A percentile compares a stretch with the other conserved stretches of the same genome.
phyloP scores from a whole-genome alignment of 495 filamentous ascomycete species.

The Paragyromitra xinjiangensis region DNA sequence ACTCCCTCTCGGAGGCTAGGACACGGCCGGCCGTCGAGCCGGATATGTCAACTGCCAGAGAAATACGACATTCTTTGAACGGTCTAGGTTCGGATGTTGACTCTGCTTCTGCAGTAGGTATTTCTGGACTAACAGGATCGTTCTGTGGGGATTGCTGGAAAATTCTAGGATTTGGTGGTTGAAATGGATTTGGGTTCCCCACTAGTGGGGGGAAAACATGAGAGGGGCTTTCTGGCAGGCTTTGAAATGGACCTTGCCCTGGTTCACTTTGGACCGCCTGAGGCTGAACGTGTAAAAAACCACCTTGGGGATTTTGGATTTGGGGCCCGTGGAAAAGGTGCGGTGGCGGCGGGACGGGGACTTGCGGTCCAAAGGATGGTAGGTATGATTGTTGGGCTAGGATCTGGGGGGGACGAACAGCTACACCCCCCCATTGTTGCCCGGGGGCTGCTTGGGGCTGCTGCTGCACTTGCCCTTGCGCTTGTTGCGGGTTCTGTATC shows the following conservation, averaged over 20 bases:
- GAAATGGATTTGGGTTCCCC: not conserved
- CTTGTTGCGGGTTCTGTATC: no score
- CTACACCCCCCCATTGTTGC: not conserved
- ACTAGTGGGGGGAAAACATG: not conserved
- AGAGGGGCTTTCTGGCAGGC: not conserved
- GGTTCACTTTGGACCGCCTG: not conserved
- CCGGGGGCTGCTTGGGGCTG: not conserved
- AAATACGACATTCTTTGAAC: conserved; percentile 54
- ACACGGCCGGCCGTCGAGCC: conserved; percentile 50
- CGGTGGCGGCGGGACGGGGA: not conserved
- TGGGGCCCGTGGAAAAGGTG: not conserved
- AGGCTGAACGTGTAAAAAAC: not conserved
- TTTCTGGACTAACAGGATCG: not conserved
- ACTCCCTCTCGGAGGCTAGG: conserved; percentile 40
- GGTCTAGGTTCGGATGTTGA: not conserved
- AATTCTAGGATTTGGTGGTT: not conserved
- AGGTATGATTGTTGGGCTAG: not conserved
- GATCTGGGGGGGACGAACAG: not conserved
- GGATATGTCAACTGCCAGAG: conserved; percentile 53
- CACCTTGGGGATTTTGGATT: not conserved
- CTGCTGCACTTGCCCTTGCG: not conserved
- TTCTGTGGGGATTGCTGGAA: not conserved
- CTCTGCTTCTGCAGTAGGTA: not conserved
- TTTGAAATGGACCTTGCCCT: not conserved
- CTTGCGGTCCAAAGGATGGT: not conserved